Percentiles rank a stretch among this genome's conserved stretches.
Evolutionary conservation across 768 basidiomycete species (phyloP).

Genomic region (Boletus subcaerulescens): DNA sequence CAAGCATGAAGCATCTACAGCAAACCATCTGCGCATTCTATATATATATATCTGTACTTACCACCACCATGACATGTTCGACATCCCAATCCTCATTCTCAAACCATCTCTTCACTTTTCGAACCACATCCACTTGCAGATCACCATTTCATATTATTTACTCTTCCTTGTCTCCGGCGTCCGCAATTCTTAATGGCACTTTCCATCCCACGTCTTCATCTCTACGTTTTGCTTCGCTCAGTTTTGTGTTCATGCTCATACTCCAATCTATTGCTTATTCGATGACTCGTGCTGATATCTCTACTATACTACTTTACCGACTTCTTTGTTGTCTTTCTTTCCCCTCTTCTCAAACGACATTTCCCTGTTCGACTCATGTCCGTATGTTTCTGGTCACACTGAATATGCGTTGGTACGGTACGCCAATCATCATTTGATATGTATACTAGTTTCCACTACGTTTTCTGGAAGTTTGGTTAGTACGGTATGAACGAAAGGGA

Average conservation of each 20-base stretch:
- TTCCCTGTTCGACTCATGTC: constrained; percentile 1
- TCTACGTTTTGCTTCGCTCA: constrained; percentile 12
- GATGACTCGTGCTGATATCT: constrained; percentile 32
- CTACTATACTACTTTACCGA: constrained; percentile 34
- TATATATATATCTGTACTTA: constrained; percentile 41
- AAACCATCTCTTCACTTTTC: constrained; percentile 16
- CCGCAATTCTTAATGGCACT: constrained; percentile 33
- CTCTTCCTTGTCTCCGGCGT: constrained; percentile 19
- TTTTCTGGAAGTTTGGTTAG: neutral
- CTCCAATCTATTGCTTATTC: constrained; percentile 27
- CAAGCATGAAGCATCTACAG: constrained; percentile 40
- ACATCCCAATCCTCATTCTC: constrained; percentile 31
- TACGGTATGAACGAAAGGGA: neutral
- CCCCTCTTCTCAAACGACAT: neutral
- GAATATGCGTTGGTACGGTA: constrained; percentile 22
- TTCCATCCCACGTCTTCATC: constrained; percentile 16
- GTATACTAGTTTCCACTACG: constrained; percentile 23
- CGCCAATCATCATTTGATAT: constrained; percentile 17
- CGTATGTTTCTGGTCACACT: constrained; percentile 10
- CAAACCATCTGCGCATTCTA: constrained; percentile 40
- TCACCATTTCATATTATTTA: constrained; percentile 29
- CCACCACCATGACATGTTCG: constrained; percentile 34
- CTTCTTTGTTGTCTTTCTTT: constrained; percentile 10
- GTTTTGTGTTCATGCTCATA: constrained; percentile 20
- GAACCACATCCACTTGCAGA: constrained; percentile 30